These are phyloP conservation scores for Russula brevipes DNA, from an alignment of 768 basidiomycete genomes.

Conservation along the genomic window DNA sequence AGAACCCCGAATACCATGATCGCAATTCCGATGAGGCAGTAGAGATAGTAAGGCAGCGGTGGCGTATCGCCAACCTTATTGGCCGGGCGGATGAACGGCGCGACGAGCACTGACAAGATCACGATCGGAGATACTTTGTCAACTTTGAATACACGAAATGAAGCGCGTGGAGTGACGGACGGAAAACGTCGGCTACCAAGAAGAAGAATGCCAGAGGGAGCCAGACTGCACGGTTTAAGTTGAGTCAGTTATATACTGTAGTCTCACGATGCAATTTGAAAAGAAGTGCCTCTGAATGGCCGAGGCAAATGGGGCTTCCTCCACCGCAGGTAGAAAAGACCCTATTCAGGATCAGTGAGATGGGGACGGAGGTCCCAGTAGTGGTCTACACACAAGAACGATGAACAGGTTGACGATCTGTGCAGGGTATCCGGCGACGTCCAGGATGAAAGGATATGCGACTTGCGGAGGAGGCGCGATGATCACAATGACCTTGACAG, in stretches of 20 bases:
- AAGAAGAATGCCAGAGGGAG: slow-evolving; percentile 51
- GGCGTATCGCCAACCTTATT: slow-evolving; percentile 57
- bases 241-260: slow-evolving; percentile 10
- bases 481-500: slow-evolving; percentile 45
- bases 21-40: slow-evolving; percentile 49
- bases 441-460: slow-evolving; percentile 58
- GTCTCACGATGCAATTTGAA: neutral
- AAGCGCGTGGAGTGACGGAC: slow-evolving; percentile 33
- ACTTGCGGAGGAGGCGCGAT: slow-evolving; percentile 48
- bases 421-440: slow-evolving; percentile 48
- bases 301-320: slow-evolving; percentile 42
- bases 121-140: neutral
- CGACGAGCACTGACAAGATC: slow-evolving; percentile 42
- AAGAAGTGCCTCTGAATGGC: slow-evolving; percentile 43
- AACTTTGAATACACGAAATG: neutral
- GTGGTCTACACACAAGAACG: slow-evolving; percentile 39
- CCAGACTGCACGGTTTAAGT: slow-evolving; percentile 41
- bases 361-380: neutral
- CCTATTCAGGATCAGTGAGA: slow-evolving; percentile 30
- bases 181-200: slow-evolving; percentile 46
- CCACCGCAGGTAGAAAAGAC: slow-evolving; percentile 53
- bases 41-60: slow-evolving; percentile 56
- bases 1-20: slow-evolving; percentile 43
- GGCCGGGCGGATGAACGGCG: slow-evolving; percentile 51
- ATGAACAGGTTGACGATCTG: slow-evolving; percentile 57